Evolutionary conservation across 768 basidiomycete species (phyloP).

Genomic region (Trametes elegans): DNA sequence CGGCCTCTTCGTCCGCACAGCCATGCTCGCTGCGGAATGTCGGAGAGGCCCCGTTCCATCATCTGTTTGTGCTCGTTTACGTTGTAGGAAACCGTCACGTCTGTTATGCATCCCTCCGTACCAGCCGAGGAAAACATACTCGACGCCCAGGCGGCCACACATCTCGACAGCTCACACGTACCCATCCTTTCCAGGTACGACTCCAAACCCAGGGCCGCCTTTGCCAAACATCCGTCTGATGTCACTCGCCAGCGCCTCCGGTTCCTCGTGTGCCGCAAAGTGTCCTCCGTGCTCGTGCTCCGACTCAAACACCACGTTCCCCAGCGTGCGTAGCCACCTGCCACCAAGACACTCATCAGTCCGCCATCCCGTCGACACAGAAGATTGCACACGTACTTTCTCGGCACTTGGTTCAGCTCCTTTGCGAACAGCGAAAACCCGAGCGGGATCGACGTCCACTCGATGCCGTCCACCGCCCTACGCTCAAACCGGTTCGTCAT

Average conservation of each 20-base stretch:
- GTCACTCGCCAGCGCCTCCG: constrained; percentile 25
- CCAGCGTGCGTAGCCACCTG: constrained; percentile 26
- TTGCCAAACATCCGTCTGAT: constrained; percentile 28
- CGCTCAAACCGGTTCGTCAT: neutral
- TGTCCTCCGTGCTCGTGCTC: constrained; percentile 27
- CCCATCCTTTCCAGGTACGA: constrained; percentile 13
- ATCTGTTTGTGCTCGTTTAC: no score
- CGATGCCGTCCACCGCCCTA: neutral
- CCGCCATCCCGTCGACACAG: no score
- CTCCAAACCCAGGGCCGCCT: constrained; percentile 25
- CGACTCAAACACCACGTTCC: constrained; percentile 23
- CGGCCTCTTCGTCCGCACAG: no score
- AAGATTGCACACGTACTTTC: neutral
- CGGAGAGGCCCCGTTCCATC: no score
- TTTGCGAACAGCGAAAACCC: constrained; percentile 31
- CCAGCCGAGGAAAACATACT: no score
- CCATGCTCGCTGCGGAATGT: no score
- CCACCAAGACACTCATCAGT: neutral
- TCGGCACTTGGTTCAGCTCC: constrained; percentile 21
- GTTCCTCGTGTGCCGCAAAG: constrained; percentile 28
- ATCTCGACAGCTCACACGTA: neutral
- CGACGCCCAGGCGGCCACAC: no score
- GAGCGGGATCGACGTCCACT: constrained; percentile 24
- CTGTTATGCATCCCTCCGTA: no score
- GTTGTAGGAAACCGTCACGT: no score